These are phyloP conservation scores for Neospora caninum DNA, from an alignment of 169 alveolate species.

Conservation along the genomic window DNA sequence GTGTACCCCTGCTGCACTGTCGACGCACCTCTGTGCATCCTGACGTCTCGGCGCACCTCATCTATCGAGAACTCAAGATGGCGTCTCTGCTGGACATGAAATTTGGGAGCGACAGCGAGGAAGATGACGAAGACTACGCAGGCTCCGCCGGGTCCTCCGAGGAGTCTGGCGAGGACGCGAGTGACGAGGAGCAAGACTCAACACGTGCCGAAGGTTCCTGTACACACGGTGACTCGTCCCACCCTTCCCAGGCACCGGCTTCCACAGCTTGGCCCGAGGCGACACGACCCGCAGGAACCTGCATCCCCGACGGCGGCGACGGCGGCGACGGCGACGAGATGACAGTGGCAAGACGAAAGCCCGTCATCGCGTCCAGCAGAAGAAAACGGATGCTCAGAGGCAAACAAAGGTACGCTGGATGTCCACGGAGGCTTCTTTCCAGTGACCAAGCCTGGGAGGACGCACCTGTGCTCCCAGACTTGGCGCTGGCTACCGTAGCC, in stretches of 20 bases:
- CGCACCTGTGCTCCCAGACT: too few relatives aligned
- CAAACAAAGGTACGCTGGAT: background rate
- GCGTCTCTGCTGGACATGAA: background rate
- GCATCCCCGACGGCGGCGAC: background rate
- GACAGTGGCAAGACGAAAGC: background rate
- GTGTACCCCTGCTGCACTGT: too few relatives aligned
- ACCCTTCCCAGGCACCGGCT: background rate
- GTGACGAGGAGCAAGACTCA: background rate
- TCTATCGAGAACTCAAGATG: too few relatives aligned
- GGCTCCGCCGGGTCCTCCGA: background rate
- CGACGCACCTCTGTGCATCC: too few relatives aligned
- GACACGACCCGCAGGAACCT: too few relatives aligned
- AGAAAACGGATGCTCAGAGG: background rate
- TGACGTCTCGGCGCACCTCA: too few relatives aligned
- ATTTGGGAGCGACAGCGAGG: background rate
- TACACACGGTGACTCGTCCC: background rate
- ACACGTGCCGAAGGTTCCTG: background rate
- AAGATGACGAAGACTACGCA: conserved; percentile 15
- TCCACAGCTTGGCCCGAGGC: background rate
- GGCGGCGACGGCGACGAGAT: background rate
- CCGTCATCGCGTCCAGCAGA: background rate
- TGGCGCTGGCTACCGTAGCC: too few relatives aligned
- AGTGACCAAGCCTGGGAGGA: too few relatives aligned
- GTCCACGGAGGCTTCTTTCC: background rate
- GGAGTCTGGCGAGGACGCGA: background rate